These are phyloP conservation scores for Elaeis guineensis DNA, from an alignment of 176 grass and related monocot genomes.

Conservation along the genomic window DNA sequence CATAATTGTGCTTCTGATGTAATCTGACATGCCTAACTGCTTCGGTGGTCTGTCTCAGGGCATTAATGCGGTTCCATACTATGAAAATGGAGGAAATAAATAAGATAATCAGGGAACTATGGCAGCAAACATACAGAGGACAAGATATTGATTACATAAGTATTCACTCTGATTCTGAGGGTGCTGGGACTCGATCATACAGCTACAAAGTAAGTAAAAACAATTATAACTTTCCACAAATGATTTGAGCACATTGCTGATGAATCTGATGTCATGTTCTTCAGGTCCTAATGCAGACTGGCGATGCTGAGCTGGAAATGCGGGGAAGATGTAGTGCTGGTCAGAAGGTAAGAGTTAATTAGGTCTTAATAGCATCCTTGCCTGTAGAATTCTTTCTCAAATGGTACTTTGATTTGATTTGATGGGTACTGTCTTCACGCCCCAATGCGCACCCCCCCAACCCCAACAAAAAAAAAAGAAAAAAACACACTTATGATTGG, in stretches of 20 bases:
- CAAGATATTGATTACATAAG: conserved; percentile 97
- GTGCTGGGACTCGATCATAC: conserved; percentile 85
- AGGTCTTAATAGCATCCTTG: no score
- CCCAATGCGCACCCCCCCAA: no score
- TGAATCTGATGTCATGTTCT: neutral
- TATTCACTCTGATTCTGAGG: conserved; percentile 88
- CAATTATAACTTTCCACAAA: no score
- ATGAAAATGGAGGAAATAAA: conserved; percentile 99
- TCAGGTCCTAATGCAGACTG: conserved; percentile 95
- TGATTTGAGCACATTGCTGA: no score
- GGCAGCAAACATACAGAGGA: conserved; percentile 96
- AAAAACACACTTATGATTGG: no score
- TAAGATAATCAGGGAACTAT: conserved; percentile 97
- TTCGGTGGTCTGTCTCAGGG: conserved; percentile 30
- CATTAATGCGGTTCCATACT: conserved; percentile 87
- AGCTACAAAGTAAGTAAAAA: conserved; percentile 70
- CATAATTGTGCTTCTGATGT: neutral
- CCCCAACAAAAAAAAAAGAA: no score
- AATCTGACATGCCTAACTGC: no score
- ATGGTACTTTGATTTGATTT: no score
- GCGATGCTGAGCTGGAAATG: conserved; percentile 96
- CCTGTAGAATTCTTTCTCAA: no score
- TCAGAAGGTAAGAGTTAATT: conserved; percentile 59
- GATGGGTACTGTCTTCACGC: no score
- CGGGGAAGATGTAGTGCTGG: conserved; percentile 93